Evolutionary conservation across 179 eudicot genomes (phyloP).

Genomic region (Camellia oleifera): DNA sequence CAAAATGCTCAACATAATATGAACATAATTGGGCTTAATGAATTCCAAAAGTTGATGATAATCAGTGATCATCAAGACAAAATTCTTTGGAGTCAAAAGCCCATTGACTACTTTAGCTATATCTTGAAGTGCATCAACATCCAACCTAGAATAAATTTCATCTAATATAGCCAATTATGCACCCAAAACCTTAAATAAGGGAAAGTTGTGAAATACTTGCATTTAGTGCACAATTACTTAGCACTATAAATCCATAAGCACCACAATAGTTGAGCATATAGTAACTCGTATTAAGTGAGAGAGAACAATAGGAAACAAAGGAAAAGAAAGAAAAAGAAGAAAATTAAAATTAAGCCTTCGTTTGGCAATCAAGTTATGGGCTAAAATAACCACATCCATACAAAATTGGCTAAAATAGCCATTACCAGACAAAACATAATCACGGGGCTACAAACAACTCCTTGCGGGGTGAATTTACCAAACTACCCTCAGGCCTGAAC

Average conservation of each 20-base stretch:
- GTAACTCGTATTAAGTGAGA: background rate
- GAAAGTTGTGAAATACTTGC: background rate
- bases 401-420: too few species aligned
- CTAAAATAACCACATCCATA: too few species aligned
- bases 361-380: too few species aligned
- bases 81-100: slow-evolving; percentile 64
- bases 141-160: slow-evolving; percentile 96
- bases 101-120: slow-evolving; percentile 89
- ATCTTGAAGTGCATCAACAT: slow-evolving; percentile 95
- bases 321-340: background rate
- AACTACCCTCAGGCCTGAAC: too few species aligned
- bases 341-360: background rate
- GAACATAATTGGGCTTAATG: slow-evolving; percentile 74
- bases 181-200: slow-evolving; percentile 70
- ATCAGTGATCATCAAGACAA: slow-evolving; percentile 93
- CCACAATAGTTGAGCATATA: background rate
- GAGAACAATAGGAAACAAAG: too few species aligned
- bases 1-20: slow-evolving; percentile 71
- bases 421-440: too few species aligned
- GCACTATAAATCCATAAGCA: background rate
- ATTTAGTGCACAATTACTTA: background rate
- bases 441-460: too few species aligned
- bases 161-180: slow-evolving; percentile 92
- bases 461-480: too few species aligned
- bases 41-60: slow-evolving; percentile 81